A percentile compares a stretch with the other conserved stretches of the same genome.
These are phyloP conservation scores for Pyrenophora teres DNA, from an alignment of 2,329 filamentous ascomycete genomes.

Conservation along the genomic window DNA sequence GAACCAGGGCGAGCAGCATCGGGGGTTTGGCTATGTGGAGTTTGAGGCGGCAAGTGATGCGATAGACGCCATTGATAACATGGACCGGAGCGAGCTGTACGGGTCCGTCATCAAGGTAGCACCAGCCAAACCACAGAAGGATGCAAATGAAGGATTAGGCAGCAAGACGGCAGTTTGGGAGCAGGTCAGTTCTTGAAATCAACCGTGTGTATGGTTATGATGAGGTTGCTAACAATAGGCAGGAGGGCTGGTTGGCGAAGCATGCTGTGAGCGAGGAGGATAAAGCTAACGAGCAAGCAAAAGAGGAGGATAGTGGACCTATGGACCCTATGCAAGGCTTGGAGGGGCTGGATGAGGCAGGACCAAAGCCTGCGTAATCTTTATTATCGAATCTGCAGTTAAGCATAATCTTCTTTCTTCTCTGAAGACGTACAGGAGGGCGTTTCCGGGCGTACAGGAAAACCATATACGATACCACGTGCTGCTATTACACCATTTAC, in stretches of 20 bases:
- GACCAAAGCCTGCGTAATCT: constrained; percentile 73
- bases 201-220: neutral
- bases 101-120: constrained; percentile 91
- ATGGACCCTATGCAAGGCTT: constrained; percentile 95
- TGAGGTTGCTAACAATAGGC: constrained; percentile 18
- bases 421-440: constrained; percentile 12
- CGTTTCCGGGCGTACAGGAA: constrained; percentile 26
- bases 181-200: constrained; percentile 67
- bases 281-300: constrained; percentile 61
- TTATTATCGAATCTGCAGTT: too few species aligned
- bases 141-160: constrained; percentile 81
- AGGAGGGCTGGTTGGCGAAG: constrained; percentile 94
- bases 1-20: constrained; percentile 77
- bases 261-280: constrained; percentile 85
- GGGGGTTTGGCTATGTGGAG: constrained; percentile 96
- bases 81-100: constrained; percentile 96
- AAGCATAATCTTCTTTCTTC: constrained; percentile 52
- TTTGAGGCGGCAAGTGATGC: constrained; percentile 86
- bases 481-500: neutral
- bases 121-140: constrained; percentile 88
- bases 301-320: constrained; percentile 58
- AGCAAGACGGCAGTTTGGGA: constrained; percentile 97
- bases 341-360: constrained; percentile 90
- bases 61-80: constrained; percentile 96
- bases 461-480: constrained; percentile 13